A percentile compares a stretch with the other conserved stretches of the same genome.
These are phyloP conservation scores for Alternaria hordeiaustralica DNA, from an alignment of 2,329 filamentous ascomycete genomes.

Conservation along the genomic window DNA sequence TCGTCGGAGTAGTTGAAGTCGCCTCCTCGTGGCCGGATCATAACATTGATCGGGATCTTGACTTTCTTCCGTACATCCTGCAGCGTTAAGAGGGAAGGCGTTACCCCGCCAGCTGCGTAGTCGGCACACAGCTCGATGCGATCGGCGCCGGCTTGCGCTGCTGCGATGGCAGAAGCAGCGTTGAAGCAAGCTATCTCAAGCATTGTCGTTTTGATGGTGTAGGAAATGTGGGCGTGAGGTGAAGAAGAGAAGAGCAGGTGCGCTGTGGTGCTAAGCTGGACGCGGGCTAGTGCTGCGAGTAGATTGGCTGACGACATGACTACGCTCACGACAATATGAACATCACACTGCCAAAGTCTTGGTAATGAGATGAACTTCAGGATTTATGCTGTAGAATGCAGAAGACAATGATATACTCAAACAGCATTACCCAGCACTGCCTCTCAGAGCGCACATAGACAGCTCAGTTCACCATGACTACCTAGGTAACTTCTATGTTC, in stretches of 20 bases:
- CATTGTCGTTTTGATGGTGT: conserved; percentile 18
- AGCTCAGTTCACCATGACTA: not conserved
- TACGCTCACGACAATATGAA: not conserved
- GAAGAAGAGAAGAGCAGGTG: not conserved
- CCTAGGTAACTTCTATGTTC: not conserved
- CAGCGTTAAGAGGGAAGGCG: conserved; percentile 45
- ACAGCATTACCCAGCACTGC: not conserved
- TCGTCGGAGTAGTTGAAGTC: conserved; percentile 53
- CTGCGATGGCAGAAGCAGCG: conserved; percentile 51
- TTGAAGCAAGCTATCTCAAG: conserved; percentile 61
- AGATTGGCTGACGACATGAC: conserved; percentile 1
- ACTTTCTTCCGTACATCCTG: conserved; percentile 29
- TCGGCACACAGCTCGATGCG: conserved; percentile 60
- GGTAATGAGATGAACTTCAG: not conserved
- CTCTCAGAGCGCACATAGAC: not conserved
- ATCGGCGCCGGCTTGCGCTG: conserved; percentile 53
- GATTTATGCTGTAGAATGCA: not conserved
- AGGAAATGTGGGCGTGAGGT: not conserved
- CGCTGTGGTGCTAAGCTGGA: not conserved
- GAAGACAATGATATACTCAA: not conserved
- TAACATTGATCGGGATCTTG: conserved; percentile 56
- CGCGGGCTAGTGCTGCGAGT: not conserved
- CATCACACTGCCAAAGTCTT: not conserved
- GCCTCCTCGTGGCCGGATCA: conserved; percentile 60
- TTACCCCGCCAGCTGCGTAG: conserved; percentile 52